Base-by-base conservation (phyloP, 805 yeast genomes). In the Trichomonascus vanleenenianus region DNA sequence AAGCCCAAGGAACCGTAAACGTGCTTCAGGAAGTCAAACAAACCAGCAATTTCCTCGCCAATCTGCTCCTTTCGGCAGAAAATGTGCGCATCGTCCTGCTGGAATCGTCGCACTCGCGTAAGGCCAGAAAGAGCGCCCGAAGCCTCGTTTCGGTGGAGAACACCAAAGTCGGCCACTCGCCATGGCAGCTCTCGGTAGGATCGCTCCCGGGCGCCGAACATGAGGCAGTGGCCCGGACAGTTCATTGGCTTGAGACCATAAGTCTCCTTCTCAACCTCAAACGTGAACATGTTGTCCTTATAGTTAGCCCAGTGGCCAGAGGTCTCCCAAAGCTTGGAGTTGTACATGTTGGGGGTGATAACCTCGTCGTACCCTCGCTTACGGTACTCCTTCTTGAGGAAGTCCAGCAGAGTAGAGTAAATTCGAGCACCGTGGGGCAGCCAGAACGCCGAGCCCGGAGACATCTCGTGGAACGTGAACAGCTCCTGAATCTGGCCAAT, bases 261-360 rank as follows among this genome's bases (percentile, higher is more conserved):
- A 33, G 78, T 77, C 67, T 93, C 98, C 76, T 93, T 93, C 71
- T 93, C 99, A 54, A 91, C 95, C 46, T 89, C 96, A 59, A 93
- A 86, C 9, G 95, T 73, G 64, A 93, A 93, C 98, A 93, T 93
- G 67, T 93, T 87, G 65, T 93, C 98, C 65, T 87, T 83, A 70
- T 93, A 93, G 72, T 93, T 93, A 39, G 76, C 94, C 98, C 97
- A 93, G 69, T 93, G 98, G 55, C 98, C 98, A 10, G 97, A 89
- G 46, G 93, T 85, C 73, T 91, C 95, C 99, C 99, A 93, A 60
- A 93, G 76, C 69, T 91, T 91, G 50, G 97, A 72, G 73, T 89
- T 91, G 78, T 78, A 93, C 97, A 93, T 93, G 73, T 93, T 93
- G 61, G 99, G 99, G 51, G 98, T 89, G 64, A 93, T 91, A 55